Evolutionary conservation across 176 grass and related monocot species (phyloP).

Genomic region (Hsuehochloa calcarea): DNA sequence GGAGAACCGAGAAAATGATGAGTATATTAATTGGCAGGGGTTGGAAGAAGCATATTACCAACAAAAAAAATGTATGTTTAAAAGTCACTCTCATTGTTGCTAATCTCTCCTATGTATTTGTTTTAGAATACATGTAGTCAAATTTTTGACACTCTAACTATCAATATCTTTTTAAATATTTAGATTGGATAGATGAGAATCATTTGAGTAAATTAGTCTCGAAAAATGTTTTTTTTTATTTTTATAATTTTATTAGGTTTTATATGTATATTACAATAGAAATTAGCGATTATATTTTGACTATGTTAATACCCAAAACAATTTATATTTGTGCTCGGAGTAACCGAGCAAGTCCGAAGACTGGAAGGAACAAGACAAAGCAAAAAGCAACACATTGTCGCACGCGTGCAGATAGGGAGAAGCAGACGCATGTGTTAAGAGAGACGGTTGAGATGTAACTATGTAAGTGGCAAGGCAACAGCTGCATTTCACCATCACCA

Average conservation of each 20-base stretch:
- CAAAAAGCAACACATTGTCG: neutral
- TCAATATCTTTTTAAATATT: no score
- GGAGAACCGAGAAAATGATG: neutral
- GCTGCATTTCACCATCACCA: neutral
- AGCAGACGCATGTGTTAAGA: neutral
- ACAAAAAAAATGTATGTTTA: neutral
- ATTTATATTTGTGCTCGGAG: no score
- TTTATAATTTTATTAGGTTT: no score
- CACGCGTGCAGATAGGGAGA: neutral
- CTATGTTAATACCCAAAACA: rapidly evolving
- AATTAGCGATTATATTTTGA: rapidly evolving
- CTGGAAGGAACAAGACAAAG: neutral
- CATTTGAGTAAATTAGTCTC: no score
- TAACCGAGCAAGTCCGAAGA: no score
- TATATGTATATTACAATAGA: no score
- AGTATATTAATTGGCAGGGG: neutral
- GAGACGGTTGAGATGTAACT: no score
- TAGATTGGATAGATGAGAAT: no score
- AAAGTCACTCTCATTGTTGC: neutral
- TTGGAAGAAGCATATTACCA: neutral
- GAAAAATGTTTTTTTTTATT: no score
- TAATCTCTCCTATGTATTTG: rapidly evolving
- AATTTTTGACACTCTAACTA: no score
- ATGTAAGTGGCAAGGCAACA: neutral
- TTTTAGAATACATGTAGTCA: no score